phyloP scores from a whole-genome alignment of 352 stramenopile species.

The Pythium utonaiense region DNA sequence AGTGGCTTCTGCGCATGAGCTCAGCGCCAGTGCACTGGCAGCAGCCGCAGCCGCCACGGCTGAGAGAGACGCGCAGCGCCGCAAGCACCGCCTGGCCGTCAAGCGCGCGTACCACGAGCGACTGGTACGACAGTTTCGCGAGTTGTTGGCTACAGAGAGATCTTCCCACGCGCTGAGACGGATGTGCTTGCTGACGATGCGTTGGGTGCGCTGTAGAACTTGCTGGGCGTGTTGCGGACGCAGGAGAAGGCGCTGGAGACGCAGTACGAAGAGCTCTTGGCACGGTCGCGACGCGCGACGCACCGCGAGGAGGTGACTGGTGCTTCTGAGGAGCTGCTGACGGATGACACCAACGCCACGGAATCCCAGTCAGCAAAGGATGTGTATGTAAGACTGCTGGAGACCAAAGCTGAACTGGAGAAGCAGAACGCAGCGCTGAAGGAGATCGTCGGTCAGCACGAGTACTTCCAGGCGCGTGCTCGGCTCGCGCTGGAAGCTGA shows the following conservation, averaged over 20 bases:
- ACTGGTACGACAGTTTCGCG: constrained; percentile 13
- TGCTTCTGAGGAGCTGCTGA: background rate
- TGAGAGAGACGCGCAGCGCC: constrained; percentile 4
- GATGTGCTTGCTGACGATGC: background rate
- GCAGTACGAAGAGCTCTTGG: constrained; percentile 24
- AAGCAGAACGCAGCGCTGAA: constrained; percentile 30
- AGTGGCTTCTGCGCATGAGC: background rate
- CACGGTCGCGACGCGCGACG: background rate
- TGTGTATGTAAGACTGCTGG: constrained; percentile 29
- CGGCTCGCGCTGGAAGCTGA: constrained; percentile 4
- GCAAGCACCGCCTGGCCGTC: constrained; percentile 28
- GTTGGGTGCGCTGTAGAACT: constrained; percentile 28
- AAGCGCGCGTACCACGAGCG: constrained; percentile 35
- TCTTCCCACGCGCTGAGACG: background rate
- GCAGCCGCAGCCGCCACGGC: background rate
- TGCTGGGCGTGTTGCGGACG: constrained; percentile 28
- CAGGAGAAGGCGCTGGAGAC: constrained; percentile 26
- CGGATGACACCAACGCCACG: background rate
- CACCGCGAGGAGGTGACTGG: background rate
- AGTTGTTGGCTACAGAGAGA: background rate
- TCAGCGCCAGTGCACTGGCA: background rate
- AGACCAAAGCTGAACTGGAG: constrained; percentile 27
- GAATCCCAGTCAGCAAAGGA: constrained; percentile 1
- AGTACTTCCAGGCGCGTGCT: constrained; percentile 30
- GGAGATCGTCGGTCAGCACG: constrained; percentile 22